Evolutionary conservation across 148 eudicot species (phyloP).

Genomic region (Rhododendron simsii): DNA sequence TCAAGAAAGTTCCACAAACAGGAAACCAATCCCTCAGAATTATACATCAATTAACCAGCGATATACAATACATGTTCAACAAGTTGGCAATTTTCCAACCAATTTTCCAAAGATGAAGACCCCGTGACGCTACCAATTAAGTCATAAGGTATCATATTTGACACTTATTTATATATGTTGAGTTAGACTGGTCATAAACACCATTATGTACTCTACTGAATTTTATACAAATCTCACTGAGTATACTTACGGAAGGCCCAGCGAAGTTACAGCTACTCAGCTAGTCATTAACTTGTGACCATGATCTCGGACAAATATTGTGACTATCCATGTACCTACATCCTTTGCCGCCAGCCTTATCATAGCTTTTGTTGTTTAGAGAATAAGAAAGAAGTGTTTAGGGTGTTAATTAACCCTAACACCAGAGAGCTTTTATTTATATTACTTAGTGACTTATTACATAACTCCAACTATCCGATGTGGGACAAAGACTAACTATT

Average conservation of each 20-base stretch:
- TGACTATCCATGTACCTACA: slow-evolving; percentile 5
- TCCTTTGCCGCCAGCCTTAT: slow-evolving; percentile 1
- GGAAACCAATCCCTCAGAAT: neutral
- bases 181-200: neutral
- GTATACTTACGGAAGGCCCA: slow-evolving; percentile 8
- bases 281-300: neutral
- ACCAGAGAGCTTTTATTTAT: no score
- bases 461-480: no score
- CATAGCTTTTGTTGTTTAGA: no score
- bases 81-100: neutral
- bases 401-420: no score
- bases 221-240: neutral
- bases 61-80: neutral
- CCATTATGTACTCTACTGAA: neutral
- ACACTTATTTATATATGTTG: no score
- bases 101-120: neutral
- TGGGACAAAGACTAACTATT: no score
- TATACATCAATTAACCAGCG: neutral
- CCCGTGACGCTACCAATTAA: neutral
- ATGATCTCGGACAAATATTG: neutral
- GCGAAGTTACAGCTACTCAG: neutral
- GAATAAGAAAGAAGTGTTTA: no score
- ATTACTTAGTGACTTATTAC: no score
- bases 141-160: neutral
- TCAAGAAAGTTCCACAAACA: neutral